Base-by-base conservation (phyloP, 1,284 basidiomycete genomes). In the Hymenochaete sp. region DNA sequence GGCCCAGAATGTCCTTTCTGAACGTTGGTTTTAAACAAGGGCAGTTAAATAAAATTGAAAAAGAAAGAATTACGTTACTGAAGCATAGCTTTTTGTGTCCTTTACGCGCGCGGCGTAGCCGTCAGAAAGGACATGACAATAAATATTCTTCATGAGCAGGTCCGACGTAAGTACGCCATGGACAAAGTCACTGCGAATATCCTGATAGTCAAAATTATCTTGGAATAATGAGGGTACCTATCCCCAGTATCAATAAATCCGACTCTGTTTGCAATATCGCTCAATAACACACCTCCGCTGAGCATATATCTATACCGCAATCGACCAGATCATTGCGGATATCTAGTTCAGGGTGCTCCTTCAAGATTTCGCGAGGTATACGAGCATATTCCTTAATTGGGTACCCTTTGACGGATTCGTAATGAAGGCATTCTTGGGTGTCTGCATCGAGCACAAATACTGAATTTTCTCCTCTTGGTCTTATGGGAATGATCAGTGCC, bases 141-240 rank as follows among this genome's bases (percentile, higher is more conserved):
- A 80, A 49, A 98, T 95, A 55, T 84, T 93, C 67, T 97, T 95
- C 71, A 92, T 93, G 36, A 98, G 73, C 37, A 98, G 64, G 63
- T 99, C 96, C 10, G 90, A 95, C 0, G 91, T 96, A 48, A 99
- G 72, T 36, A 99, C 80, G n/a, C 95, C 95, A 56, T 92, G 88
- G 19, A 98, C 87, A 59, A 98, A 97, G 64, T 98, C 92, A 53
- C 80, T 72, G 46, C 93, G 78, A 51, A 98, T 75, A 62, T 93
- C 87, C 38, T 85, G 82, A 60, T 96, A 98, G 66, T 98, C 96
- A 61, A 99, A 99, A 66, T 98, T 98, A 64, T 98, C 96, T 57
- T 96, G 93, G 67, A 98, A 98, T 3, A 98, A 66, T 0, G 93
- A 95, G 0, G 93, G 93, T 16, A 98, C 85, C 88, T 91, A 55